Evolutionary conservation across 106 monocot species (phyloP).

Genomic region (Iris macrosiphon): DNA sequence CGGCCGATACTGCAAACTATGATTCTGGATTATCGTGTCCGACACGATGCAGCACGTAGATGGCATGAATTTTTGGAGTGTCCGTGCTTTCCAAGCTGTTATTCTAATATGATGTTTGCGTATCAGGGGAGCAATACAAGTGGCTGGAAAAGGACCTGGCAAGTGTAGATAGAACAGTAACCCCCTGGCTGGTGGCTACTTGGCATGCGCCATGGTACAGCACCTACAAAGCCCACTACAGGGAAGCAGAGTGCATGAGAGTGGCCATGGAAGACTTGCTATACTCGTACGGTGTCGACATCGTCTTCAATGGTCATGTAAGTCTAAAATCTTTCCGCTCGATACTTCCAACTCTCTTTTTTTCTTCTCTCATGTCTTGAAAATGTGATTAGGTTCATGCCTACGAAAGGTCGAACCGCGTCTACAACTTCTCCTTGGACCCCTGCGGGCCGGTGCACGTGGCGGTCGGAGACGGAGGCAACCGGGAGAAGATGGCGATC

Average conservation of each 20-base stretch:
- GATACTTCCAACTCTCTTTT: too few species aligned
- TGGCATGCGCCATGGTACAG: constrained; percentile 98
- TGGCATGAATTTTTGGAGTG: too few species aligned
- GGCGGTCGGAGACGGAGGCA: constrained; percentile 70
- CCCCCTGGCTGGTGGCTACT: constrained; percentile 83
- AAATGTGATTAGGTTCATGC: constrained; percentile 84
- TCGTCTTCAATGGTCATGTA: constrained; percentile 91
- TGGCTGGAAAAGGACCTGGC: constrained; percentile 77
- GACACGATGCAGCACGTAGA: too few species aligned
- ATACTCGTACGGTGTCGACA: constrained; percentile 64
- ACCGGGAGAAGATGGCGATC: constrained; percentile 70
- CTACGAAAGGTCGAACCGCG: constrained; percentile 81
- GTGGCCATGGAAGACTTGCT: constrained; percentile 86
- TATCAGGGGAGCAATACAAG: constrained; percentile 68
- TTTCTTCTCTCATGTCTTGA: too few species aligned
- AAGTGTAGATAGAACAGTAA: constrained; percentile 61
- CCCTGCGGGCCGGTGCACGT: constrained; percentile 76
- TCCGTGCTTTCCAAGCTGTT: too few species aligned
- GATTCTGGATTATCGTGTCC: too few species aligned
- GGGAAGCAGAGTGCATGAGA: constrained; percentile 90
- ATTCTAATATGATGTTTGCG: neutral
- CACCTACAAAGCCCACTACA: constrained; percentile 81
- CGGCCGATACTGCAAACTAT: too few species aligned
- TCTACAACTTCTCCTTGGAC: constrained; percentile 62
- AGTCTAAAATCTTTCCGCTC: too few species aligned